phyloP scores from a whole-genome alignment of 345 rosid genomes.

The Rhizophora apiculata region DNA sequence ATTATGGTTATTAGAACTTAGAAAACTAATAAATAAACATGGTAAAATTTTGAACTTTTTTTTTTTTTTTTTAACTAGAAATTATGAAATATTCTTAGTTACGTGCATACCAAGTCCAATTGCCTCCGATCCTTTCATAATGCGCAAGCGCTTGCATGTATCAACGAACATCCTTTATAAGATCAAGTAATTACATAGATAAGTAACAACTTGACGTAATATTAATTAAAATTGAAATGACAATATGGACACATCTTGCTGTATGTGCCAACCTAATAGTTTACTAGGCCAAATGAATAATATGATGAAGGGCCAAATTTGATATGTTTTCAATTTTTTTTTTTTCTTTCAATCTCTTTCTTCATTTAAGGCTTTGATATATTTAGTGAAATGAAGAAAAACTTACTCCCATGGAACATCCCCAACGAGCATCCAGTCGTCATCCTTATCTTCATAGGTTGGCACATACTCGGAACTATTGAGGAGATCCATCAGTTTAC shows the following conservation, averaged over 20 bases:
- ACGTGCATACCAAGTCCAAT: slow-evolving; percentile 70
- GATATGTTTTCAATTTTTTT: background rate
- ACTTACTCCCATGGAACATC: slow-evolving; percentile 99
- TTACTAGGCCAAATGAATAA: too few relatives aligned
- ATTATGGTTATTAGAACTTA: background rate
- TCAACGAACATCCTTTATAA: slow-evolving; percentile 79
- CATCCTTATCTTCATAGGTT: slow-evolving; percentile 91
- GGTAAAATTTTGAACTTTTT: background rate
- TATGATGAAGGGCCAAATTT: background rate
- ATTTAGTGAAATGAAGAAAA: slow-evolving; percentile 4
- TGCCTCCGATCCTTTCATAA: slow-evolving; percentile 96
- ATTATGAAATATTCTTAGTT: background rate
- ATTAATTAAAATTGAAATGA: too few relatives aligned
- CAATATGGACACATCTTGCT: too few relatives aligned
- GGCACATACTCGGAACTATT: slow-evolving; percentile 93
- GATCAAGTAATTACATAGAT: slow-evolving; percentile 6
- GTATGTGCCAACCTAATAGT: too few relatives aligned
- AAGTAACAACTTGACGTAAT: background rate
- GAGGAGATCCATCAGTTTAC: slow-evolving; percentile 86
- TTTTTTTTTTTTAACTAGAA: background rate
- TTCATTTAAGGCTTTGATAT: background rate
- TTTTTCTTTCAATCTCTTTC: background rate
- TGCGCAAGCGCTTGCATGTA: slow-evolving; percentile 96
- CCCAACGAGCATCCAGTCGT: slow-evolving; percentile 99
- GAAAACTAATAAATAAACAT: background rate